A percentile compares a stretch with the other conserved stretches of the same genome.
Evolutionary conservation across 2,329 filamentous ascomycete species (phyloP).

Genomic region (Colletotrichum salicis): DNA sequence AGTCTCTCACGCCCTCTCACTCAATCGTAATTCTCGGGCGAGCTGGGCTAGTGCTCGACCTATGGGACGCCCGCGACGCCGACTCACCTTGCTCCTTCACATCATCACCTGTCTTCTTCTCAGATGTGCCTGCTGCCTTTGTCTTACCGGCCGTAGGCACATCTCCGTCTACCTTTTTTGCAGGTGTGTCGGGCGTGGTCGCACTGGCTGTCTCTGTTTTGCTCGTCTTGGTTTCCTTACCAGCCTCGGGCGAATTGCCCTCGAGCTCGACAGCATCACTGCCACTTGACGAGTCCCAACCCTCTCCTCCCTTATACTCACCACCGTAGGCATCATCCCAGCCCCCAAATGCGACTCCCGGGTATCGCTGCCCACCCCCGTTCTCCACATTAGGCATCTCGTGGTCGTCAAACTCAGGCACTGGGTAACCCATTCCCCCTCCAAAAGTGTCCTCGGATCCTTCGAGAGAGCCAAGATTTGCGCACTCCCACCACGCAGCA

Average conservation of each 20-base stretch:
- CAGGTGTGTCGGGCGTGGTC: neutral
- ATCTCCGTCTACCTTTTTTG: neutral
- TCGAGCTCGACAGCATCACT: neutral
- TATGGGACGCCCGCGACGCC: neutral
- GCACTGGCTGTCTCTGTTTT: too few relatives aligned
- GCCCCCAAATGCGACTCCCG: neutral
- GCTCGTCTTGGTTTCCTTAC: neutral
- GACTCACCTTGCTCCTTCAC: constrained; percentile 6
- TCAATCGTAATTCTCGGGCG: neutral
- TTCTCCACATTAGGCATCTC: neutral
- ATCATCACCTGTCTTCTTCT: neutral
- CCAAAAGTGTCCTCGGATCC: neutral
- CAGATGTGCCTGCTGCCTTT: neutral
- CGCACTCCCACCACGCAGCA: constrained; percentile 41
- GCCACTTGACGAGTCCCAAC: neutral
- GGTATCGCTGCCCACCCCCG: neutral
- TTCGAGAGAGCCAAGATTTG: constrained; percentile 19
- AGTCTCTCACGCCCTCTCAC: neutral
- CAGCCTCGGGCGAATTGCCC: neutral
- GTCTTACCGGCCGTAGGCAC: neutral
- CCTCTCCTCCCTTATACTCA: neutral
- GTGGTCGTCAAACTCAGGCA: neutral
- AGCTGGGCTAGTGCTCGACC: neutral
- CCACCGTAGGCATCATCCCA: neutral
- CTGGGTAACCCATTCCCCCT: neutral